Conservation (phyloP, 2,329 filamentous ascomycete species). For the Neonectria ditissima region DNA sequence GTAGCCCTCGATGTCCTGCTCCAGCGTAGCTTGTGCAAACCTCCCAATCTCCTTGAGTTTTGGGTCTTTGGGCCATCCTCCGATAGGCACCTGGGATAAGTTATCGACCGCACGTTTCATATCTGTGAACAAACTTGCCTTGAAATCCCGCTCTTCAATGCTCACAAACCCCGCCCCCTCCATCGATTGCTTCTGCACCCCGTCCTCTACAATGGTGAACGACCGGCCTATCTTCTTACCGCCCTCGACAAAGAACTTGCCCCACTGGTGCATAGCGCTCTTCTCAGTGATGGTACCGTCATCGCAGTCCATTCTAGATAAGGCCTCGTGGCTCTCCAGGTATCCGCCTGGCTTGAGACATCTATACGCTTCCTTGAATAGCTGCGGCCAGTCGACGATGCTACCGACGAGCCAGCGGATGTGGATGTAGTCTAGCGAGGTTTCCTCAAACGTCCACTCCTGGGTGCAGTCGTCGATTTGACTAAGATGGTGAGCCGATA, state of each 20-base stretch:
- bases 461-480: constrained; percentile 46
- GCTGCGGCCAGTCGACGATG: constrained; percentile 65
- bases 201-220: constrained; percentile 15
- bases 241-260: constrained; percentile 40
- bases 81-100: neutral
- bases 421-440: constrained; percentile 69
- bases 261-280: constrained; percentile 43
- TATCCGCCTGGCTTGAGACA: constrained; percentile 67
- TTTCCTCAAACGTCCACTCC: constrained; percentile 42
- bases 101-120: neutral
- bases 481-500: neutral
- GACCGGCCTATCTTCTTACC: constrained; percentile 33
- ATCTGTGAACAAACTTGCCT: neutral
- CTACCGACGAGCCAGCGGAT: constrained; percentile 66
- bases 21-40: too few species aligned
- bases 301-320: constrained; percentile 41
- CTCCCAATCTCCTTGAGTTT: neutral
- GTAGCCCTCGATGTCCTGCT: neutral
- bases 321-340: constrained; percentile 47
- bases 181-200: constrained; percentile 14
- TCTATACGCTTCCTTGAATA: constrained; percentile 63
- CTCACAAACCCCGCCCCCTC: constrained; percentile 13
- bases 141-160: neutral
- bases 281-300: constrained; percentile 43
- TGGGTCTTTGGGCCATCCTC: neutral